Conservation (phyloP, 2,329 filamentous ascomycete species). For the Fusarium lateritium region DNA sequence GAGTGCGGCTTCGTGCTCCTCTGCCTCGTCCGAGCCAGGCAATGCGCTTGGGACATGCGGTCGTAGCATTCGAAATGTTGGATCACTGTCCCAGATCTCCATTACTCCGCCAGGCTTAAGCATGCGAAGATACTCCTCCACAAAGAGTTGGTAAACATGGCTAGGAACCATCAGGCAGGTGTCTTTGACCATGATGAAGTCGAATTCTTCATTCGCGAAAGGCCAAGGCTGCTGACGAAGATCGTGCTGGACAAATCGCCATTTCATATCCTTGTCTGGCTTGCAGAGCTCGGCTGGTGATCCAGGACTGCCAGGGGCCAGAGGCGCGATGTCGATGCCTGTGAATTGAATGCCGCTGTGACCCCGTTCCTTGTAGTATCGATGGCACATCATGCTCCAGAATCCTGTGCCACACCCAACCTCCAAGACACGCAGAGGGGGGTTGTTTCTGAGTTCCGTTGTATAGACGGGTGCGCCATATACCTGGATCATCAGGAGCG, state of each 20-base stretch:
- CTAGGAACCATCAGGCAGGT: constrained; percentile 76
- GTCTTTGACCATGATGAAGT: constrained; percentile 91
- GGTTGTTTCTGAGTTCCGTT: constrained; percentile 73
- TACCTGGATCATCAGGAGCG: constrained; percentile 83
- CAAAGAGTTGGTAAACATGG: constrained; percentile 67
- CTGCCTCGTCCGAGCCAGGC: constrained; percentile 56
- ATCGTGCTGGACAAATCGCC: constrained; percentile 92
- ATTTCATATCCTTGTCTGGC: constrained; percentile 81
- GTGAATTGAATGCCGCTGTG: constrained; percentile 81
- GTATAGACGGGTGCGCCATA: constrained; percentile 86
- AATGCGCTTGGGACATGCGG: constrained; percentile 76
- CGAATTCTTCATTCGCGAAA: constrained; percentile 84
- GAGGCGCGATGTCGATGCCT: constrained; percentile 84
- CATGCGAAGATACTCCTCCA: constrained; percentile 83
- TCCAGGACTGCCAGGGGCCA: constrained; percentile 65
- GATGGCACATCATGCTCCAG: constrained; percentile 91
- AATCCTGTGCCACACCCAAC: constrained; percentile 89
- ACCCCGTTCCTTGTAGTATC: constrained; percentile 80
- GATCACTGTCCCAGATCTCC: constrained; percentile 92
- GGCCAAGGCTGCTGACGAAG: constrained; percentile 82
- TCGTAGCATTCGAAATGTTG: constrained; percentile 84
- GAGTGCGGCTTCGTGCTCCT: constrained; percentile 75
- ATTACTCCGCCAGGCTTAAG: constrained; percentile 83
- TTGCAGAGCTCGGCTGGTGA: constrained; percentile 60
- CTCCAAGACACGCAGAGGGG: constrained; percentile 85